Percentiles rank a stretch among this genome's conserved stretches.
Conservation (phyloP, 352 stramenopile genomes). For the Phytophthora pluvialis region DNA sequence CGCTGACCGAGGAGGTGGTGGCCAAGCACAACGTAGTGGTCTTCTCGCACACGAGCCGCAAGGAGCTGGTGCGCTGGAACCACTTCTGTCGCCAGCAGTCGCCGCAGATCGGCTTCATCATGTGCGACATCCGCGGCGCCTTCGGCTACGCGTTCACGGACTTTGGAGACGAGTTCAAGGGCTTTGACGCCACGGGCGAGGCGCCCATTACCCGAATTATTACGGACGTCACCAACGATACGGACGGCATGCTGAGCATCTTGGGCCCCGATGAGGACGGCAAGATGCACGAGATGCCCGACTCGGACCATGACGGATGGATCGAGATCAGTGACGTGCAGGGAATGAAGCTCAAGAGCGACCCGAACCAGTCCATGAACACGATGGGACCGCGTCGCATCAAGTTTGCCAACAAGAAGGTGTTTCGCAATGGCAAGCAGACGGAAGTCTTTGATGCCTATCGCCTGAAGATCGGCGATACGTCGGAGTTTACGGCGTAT, state of each 20-base stretch:
- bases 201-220: conserved; percentile 88
- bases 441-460: conserved; percentile 88
- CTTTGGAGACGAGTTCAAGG: conserved; percentile 78
- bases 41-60: conserved; percentile 77
- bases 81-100: conserved; percentile 84
- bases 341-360: conserved; percentile 68
- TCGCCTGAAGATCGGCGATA: conserved; percentile 83
- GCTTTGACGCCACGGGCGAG: conserved; percentile 83
- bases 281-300: conserved; percentile 90
- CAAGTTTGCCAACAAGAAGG: conserved; percentile 86
- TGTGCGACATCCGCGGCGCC: conserved; percentile 77
- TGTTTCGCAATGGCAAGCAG: conserved; percentile 87
- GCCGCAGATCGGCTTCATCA: conserved; percentile 83
- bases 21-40: conserved; percentile 88
- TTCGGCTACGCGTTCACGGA: conserved; percentile 87
- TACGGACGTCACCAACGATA: conserved; percentile 86
- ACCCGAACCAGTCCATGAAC: conserved; percentile 80
- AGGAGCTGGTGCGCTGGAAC: conserved; percentile 90
- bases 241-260: conserved; percentile 76
- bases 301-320: conserved; percentile 87
- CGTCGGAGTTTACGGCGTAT: conserved; percentile 81
- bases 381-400: conserved; percentile 76
- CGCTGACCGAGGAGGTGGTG: conserved; percentile 69
- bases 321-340: conserved; percentile 87
- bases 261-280: conserved; percentile 84